Evolutionary conservation across 2,329 filamentous ascomycete species (phyloP).

Genomic region (Metarhizium album): DNA sequence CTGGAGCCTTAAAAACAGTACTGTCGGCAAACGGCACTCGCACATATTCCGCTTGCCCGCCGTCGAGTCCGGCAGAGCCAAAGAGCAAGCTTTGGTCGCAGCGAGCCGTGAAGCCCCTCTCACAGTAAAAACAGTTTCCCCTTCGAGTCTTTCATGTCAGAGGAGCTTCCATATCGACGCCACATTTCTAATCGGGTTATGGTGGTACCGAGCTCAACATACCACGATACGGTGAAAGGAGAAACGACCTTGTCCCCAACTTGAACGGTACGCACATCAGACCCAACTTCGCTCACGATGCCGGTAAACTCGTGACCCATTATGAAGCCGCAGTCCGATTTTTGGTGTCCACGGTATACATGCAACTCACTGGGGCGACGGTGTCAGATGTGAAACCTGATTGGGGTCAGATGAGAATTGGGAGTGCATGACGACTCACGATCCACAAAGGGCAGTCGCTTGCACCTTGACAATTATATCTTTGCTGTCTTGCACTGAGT

Average conservation of each 20-base stretch:
- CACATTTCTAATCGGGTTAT: not conserved
- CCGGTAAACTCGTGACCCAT: slow-evolving; percentile 88
- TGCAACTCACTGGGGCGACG: slow-evolving; percentile 58
- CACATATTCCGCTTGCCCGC: slow-evolving; percentile 73
- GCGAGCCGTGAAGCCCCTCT: slow-evolving; percentile 62
- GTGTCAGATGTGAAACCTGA: not conserved
- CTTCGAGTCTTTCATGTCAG: slow-evolving; percentile 8
- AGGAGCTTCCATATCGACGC: not conserved
- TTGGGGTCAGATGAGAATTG: not conserved
- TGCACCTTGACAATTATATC: slow-evolving; percentile 79
- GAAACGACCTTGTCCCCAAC: slow-evolving; percentile 71
- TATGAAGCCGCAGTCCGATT: slow-evolving; percentile 50
- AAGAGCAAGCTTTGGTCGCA: slow-evolving; percentile 63
- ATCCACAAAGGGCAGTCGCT: slow-evolving; percentile 78
- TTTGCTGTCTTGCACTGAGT: slow-evolving; percentile 49
- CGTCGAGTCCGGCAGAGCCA: slow-evolving; percentile 58
- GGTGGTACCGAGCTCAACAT: slow-evolving; percentile 17
- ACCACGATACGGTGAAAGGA: slow-evolving; percentile 77
- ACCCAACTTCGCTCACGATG: slow-evolving; percentile 55
- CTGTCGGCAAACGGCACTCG: slow-evolving; percentile 72
- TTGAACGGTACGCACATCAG: slow-evolving; percentile 55
- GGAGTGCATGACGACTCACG: slow-evolving; percentile 40
- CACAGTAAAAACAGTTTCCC: slow-evolving; percentile 75
- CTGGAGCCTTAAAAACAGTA: slow-evolving; percentile 62
- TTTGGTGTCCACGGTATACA: slow-evolving; percentile 72